A percentile compares a stretch with the other conserved stretches of the same genome.
These are phyloP conservation scores for Chrysoporthe puriensis DNA, from an alignment of 2,329 filamentous ascomycete genomes.

Conservation along the genomic window DNA sequence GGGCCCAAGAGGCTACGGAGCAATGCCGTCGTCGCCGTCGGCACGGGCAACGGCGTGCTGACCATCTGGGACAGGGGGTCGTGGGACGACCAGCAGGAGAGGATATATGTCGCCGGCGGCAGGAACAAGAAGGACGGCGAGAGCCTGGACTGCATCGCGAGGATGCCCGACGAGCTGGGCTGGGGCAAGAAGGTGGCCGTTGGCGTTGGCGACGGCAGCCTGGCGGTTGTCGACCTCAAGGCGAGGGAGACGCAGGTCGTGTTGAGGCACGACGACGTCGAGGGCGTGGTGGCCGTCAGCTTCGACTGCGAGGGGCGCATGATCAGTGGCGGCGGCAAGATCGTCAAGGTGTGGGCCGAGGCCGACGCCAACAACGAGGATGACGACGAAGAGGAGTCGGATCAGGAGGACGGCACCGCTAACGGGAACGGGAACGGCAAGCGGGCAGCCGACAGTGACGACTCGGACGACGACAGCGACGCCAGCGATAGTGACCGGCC, in stretches of 20 bases:
- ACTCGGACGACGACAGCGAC: conserved; percentile 49
- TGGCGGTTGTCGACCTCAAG: conserved; percentile 78
- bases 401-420: conserved; percentile 48
- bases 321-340: conserved; percentile 84
- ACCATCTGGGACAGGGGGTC: conserved; percentile 93
- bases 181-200: conserved; percentile 74
- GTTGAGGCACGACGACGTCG: conserved; percentile 80
- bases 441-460: conserved; percentile 51
- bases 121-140: conserved; percentile 63
- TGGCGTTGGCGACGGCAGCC: conserved; percentile 78
- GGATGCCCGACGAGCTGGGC: conserved; percentile 72
- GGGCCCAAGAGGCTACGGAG: conserved; percentile 67
- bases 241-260: conserved; percentile 71
- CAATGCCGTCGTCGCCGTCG: conserved; percentile 77
- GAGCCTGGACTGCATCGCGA: conserved; percentile 76
- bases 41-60: conserved; percentile 76
- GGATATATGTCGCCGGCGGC: conserved; percentile 73
- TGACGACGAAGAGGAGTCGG: conserved; percentile 48
- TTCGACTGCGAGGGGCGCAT: conserved; percentile 87
- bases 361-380: conserved; percentile 53
- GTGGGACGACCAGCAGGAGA: conserved; percentile 94
- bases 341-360: conserved; percentile 89
- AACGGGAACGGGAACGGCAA: conserved; percentile 47
- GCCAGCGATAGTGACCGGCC: conserved; percentile 50
- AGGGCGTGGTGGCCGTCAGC: conserved; percentile 78